Evolutionary conservation across 495 filamentous ascomycete species (phyloP), one percentile per base, ranked within the genome.

Genomic region (Staphylotrichum longicolle): DNA sequence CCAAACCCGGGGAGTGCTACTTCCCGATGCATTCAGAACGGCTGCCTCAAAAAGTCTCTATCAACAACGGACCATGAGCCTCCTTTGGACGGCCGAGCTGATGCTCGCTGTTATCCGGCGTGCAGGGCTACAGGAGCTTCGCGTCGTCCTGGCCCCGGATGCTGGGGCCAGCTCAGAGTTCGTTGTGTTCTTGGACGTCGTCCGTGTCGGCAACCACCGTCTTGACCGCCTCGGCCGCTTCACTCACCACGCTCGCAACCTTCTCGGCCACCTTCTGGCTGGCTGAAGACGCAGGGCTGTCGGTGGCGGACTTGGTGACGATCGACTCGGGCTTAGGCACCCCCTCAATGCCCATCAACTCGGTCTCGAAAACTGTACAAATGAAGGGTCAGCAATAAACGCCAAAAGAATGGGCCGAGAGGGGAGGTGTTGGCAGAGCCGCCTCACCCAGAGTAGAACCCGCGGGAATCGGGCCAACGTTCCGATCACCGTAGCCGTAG

Each of bases 331-430:
- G 81, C 51, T 80, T 77, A 58, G 80, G 74, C 27, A 96, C 91
- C 15, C 94, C 94, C 9, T 86, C 78, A 70, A 98, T 98, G 47
- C 82, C 90, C 69, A 96, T 80, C 69, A 98, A 79, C 74, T 96
- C 91, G 60, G 94, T 98, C 80, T 96, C 90, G 69, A 98, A 98
- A 34, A 98, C 84, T 88, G 54, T 34, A 7, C 0, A 5, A 37
- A 58, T 44, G 30, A 12, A 37, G 49, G 54, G 64, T 37, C 69
- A 9, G 75, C 58, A 74, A 72, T 61, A 61, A 62, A 12, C 10
- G 37, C 20, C 20, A 12, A 37, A 2, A 15, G 14, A 60, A 53
- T 42, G 42, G 8, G 27, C 32, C 57, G n/a, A 12, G 53, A 5
- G 6, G 34, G 30, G 9, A n/a, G 6, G 11, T 15, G 9, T 42